A percentile compares a stretch with the other conserved stretches of the same genome.
Evolutionary conservation across 129 eudicot species (phyloP).

Genomic region (Flaveria linearis): DNA sequence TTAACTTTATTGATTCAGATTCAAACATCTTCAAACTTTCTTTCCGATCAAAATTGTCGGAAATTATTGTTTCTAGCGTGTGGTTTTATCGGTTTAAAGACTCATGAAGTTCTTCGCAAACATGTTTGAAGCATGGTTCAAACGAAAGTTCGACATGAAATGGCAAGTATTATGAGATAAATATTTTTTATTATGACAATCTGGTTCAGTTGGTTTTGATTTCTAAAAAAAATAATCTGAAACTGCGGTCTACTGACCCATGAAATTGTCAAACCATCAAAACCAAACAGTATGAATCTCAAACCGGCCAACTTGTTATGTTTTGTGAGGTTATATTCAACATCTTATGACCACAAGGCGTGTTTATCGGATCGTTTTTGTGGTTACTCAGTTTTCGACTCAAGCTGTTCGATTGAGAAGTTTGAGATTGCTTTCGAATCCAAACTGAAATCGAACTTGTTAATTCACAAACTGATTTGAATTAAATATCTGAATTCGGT

Average conservation of each 20-base stretch:
- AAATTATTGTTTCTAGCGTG: background rate
- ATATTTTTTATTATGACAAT: background rate
- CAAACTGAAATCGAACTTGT: no score
- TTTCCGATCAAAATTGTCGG: background rate
- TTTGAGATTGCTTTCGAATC: no score
- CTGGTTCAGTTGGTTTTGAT: background rate
- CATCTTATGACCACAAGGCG: no score
- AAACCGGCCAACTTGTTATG: background rate
- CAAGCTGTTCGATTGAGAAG: no score
- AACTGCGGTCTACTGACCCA: background rate
- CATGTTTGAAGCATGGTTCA: constrained; percentile 57
- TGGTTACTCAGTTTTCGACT: no score
- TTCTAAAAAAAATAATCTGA: no score
- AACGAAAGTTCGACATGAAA: constrained; percentile 57
- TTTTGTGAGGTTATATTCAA: background rate
- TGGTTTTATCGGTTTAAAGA: background rate
- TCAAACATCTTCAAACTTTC: constrained; percentile 2
- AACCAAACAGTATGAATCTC: no score
- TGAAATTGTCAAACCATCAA: no score
- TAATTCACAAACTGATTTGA: no score
- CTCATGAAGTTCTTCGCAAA: constrained; percentile 31
- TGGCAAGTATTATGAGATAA: constrained; percentile 30
- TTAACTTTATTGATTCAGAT: constrained; percentile 5
- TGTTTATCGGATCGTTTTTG: no score
- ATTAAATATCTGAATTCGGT: no score